Evolutionary conservation across 202 grass and related monocot genomes (phyloP), one percentile per base, ranked within the genome.

Genomic region (Zizania palustris): DNA sequence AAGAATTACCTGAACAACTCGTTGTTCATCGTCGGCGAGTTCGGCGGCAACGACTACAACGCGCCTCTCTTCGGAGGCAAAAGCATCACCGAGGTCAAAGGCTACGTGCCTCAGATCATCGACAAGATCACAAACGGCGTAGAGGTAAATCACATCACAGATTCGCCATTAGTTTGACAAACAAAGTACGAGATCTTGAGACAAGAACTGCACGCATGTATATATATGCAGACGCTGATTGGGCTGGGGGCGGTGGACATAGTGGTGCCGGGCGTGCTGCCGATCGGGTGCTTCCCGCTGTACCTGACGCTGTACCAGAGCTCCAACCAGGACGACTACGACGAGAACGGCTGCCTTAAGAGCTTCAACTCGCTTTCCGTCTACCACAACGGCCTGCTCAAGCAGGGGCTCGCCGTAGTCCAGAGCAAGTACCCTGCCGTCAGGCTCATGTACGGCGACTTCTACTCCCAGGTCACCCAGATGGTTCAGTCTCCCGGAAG

Each of bases 1-100:
- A 88, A 80, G 76, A 87, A 63, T 66, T 90, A 84, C 77, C 60
- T 93, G 3, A 86, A 74, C 49, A 90, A 69, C 0, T 93, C 88
- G 0, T 74, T 97, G 19, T 80, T 97, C 78, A 75, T 97, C 36
- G 22, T 93, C 0, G 94, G 94, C 40, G 94, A 93, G 81, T 97
- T 93, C 39, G 94, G 94, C 4, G 90, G 91, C 10, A 92, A 97
- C 81, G 91, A 97, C 76, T 97, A 97, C 87, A 97, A 90, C 81
- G 85, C 91, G 15, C 54, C 84, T 0, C 62, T 93, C 45, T 93
- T 97, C 77, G 53, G 66, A 46, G 73, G 84, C 42, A 68, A 65
- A 75, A 59, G 82, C 76, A 65, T 90, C 1, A 63, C 73, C 33
- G 85, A 88, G 69, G 87, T 86, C 22, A 84, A 37, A 19, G 54